phyloP scores from a whole-genome alignment of 2,329 filamentous ascomycete genomes.

The Seiridium cupressi region DNA sequence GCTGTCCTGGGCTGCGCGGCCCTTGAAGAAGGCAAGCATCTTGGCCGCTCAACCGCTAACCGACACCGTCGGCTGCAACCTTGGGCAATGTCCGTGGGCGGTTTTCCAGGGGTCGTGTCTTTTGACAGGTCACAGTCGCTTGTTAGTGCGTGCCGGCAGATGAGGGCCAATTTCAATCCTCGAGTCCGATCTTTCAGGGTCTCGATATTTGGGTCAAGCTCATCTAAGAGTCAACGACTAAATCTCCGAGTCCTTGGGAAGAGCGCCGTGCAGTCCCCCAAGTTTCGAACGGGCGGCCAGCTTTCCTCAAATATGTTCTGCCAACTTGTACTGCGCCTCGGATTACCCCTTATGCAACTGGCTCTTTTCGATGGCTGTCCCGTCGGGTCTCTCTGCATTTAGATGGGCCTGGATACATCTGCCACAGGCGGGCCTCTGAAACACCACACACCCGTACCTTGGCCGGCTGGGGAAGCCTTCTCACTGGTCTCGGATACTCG shows the following conservation, averaged over 20 bases:
- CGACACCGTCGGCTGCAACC: not conserved
- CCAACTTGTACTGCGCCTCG: not conserved
- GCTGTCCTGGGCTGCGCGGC: not conserved
- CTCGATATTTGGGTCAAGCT: not conserved
- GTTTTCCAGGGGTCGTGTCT: not conserved
- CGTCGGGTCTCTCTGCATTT: not conserved
- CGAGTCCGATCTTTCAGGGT: conserved; percentile 1
- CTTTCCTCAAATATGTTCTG: not conserved
- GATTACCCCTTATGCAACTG: conserved; percentile 1
- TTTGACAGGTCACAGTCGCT: conserved; percentile 1
- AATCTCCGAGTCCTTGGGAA: not conserved
- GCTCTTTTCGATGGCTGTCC: conserved; percentile 1
- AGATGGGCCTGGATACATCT: conserved; percentile 6
- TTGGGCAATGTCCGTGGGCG: not conserved
- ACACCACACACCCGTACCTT: conserved; percentile 4
- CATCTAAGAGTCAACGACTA: not conserved
- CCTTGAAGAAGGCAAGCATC: conserved; percentile 7
- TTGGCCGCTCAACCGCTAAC: not conserved
- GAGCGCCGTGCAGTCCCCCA: not conserved
- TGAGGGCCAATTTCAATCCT: not conserved
- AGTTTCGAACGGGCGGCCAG: not conserved
- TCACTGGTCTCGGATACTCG: not conserved
- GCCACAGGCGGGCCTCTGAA: conserved; percentile 7
- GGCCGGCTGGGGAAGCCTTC: not conserved
- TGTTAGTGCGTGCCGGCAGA: conserved; percentile 3